phyloP scores from a whole-genome alignment of 345 rosid genomes.

The Euclidium syriacum region DNA sequence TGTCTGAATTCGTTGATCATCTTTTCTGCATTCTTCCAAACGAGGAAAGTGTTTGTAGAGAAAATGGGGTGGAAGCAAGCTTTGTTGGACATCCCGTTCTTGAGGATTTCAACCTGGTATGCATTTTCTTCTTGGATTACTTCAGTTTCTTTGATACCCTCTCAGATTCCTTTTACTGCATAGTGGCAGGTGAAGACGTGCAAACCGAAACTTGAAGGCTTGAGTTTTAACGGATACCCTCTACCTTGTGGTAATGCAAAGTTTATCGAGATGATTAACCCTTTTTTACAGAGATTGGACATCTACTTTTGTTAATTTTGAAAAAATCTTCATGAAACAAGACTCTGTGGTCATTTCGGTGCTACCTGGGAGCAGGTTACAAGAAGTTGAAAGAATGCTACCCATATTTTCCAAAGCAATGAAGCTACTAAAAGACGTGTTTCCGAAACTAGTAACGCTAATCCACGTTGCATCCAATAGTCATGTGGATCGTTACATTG shows the following conservation, averaged over 20 bases:
- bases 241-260: constrained; percentile 54
- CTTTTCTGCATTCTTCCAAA: constrained; percentile 85
- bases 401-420: constrained; percentile 60
- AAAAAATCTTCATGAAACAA: constrained; percentile 25
- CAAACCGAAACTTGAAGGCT: constrained; percentile 44
- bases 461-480: constrained; percentile 78
- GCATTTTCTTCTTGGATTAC: constrained; percentile 8
- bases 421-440: constrained; percentile 43
- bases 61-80: constrained; percentile 64
- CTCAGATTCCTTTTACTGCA: not conserved
- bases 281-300: not conserved
- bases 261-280: not conserved
- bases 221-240: constrained; percentile 37
- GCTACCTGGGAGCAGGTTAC: constrained; percentile 95
- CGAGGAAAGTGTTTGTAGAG: constrained; percentile 59
- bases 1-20: constrained; percentile 74
- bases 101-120: constrained; percentile 67
- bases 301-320: constrained; percentile 1
- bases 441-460: constrained; percentile 44
- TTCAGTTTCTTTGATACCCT: not conserved
- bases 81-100: constrained; percentile 87
- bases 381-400: constrained; percentile 85
- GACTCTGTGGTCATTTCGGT: constrained; percentile 64
- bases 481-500: constrained; percentile 54
- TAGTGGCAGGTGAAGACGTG: constrained; percentile 40